Conservation (phyloP, 2,329 filamentous ascomycete species). For the Grosmannia huntii region DNA sequence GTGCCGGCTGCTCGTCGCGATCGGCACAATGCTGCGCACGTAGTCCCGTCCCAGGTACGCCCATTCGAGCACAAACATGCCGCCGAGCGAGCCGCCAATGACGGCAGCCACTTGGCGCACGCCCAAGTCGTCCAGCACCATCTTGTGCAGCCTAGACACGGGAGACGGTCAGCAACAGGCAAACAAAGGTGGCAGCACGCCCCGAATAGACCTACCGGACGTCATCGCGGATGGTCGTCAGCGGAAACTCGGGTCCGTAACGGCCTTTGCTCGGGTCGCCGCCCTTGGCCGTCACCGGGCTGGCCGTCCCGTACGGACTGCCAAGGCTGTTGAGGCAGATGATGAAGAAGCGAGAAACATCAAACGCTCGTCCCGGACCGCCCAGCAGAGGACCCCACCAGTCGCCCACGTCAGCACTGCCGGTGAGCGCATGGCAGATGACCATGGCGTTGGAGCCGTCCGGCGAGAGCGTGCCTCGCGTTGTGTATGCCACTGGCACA, state of each 20-base stretch:
- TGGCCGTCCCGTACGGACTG: slow-evolving; percentile 78
- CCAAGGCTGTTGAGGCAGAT: slow-evolving; percentile 78
- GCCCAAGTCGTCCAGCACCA: slow-evolving; percentile 68
- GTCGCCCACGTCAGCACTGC: slow-evolving; percentile 71
- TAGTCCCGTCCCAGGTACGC: slow-evolving; percentile 83
- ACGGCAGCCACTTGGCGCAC: slow-evolving; percentile 67
- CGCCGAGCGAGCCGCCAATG: slow-evolving; percentile 74
- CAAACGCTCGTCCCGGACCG: slow-evolving; percentile 65
- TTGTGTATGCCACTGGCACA: slow-evolving; percentile 57
- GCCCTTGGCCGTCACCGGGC: slow-evolving; percentile 78
- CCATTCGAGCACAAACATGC: slow-evolving; percentile 86
- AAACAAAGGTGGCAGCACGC: not conserved
- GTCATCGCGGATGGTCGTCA: slow-evolving; percentile 92
- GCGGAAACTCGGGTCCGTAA: slow-evolving; percentile 91
- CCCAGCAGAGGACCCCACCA: slow-evolving; percentile 82
- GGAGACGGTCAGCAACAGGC: not conserved
- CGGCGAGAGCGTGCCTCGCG: slow-evolving; percentile 46
- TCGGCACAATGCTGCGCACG: slow-evolving; percentile 67
- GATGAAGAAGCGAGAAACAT: slow-evolving; percentile 72
- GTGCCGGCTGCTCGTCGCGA: slow-evolving; percentile 73
- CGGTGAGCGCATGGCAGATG: slow-evolving; percentile 74
- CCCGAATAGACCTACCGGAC: slow-evolving; percentile 53
- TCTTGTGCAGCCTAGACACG: slow-evolving; percentile 56
- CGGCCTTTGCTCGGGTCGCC: slow-evolving; percentile 59
- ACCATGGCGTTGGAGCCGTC: slow-evolving; percentile 56